Conservation (phyloP, 306 rosid species). For the Pueraria montana region DNA sequence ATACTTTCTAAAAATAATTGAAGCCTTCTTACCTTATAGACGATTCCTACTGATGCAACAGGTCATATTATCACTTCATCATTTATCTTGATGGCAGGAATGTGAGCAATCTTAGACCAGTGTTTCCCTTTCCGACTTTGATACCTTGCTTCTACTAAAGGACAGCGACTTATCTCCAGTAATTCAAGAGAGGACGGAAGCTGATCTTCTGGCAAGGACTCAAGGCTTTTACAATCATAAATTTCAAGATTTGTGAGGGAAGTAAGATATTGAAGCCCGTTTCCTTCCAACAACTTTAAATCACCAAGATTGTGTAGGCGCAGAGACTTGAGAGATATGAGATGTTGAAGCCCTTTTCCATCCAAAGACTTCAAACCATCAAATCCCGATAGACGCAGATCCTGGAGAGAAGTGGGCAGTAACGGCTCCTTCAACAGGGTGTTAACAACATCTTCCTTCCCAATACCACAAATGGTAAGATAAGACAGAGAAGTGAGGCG, state of each 20-base stretch:
- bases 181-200: too few relatives aligned
- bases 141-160: constrained; percentile 6
- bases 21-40: too few relatives aligned
- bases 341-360: too few relatives aligned
- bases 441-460: background rate
- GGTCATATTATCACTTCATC: background rate
- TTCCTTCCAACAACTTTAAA: background rate
- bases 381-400: too few relatives aligned
- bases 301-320: background rate
- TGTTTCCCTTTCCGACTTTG: background rate
- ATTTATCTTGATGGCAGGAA: background rate
- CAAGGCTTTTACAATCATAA: background rate
- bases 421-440: background rate
- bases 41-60: too few relatives aligned
- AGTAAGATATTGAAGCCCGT: constrained; percentile 18
- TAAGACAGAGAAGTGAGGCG: background rate
- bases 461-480: background rate
- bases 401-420: background rate
- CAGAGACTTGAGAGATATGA: too few relatives aligned
- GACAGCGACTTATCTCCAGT: background rate
- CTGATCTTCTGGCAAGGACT: too few relatives aligned
- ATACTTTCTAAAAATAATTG: too few relatives aligned
- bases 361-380: background rate
- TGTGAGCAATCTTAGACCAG: constrained; percentile 9
- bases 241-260: background rate